Evolutionary conservation across 371 early-diverging fungal genomes (phyloP).

Genomic region (Mucor mucedo): DNA sequence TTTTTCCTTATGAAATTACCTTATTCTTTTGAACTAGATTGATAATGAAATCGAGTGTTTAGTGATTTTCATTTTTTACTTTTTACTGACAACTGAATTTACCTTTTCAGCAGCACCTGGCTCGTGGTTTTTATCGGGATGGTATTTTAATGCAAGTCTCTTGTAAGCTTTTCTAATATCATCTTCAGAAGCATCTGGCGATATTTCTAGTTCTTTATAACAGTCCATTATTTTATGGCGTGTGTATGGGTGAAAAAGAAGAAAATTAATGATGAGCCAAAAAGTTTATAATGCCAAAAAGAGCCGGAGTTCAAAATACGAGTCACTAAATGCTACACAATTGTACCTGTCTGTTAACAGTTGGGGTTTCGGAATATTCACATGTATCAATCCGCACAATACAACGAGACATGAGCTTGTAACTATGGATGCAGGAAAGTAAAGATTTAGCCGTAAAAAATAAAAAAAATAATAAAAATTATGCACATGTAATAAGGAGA

Average conservation of each 20-base stretch:
- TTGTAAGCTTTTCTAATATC: slow-evolving; percentile 95
- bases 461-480: too few species aligned
- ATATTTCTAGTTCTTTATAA: slow-evolving; percentile 89
- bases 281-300: too few species aligned
- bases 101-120: slow-evolving; percentile 32
- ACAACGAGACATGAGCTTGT: too few species aligned
- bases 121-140: slow-evolving; percentile 80
- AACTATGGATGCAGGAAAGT: too few species aligned
- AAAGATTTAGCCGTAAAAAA: too few species aligned
- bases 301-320: too few species aligned
- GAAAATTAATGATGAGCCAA: not conserved
- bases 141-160: slow-evolving; percentile 80
- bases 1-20: slow-evolving; percentile 10
- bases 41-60: not conserved
- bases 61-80: not conserved
- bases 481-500: too few species aligned
- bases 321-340: too few species aligned
- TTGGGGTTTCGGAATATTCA: too few species aligned
- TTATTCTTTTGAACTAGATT: slow-evolving; percentile 24
- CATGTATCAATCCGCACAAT: too few species aligned
- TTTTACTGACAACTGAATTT: not conserved
- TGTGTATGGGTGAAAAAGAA: not conserved
- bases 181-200: slow-evolving; percentile 71
- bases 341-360: too few species aligned
- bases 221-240: slow-evolving; percentile 62